These are phyloP conservation scores for Podila clonocystis DNA, from an alignment of 192 early-diverging fungal genomes.

Conservation along the genomic window DNA sequence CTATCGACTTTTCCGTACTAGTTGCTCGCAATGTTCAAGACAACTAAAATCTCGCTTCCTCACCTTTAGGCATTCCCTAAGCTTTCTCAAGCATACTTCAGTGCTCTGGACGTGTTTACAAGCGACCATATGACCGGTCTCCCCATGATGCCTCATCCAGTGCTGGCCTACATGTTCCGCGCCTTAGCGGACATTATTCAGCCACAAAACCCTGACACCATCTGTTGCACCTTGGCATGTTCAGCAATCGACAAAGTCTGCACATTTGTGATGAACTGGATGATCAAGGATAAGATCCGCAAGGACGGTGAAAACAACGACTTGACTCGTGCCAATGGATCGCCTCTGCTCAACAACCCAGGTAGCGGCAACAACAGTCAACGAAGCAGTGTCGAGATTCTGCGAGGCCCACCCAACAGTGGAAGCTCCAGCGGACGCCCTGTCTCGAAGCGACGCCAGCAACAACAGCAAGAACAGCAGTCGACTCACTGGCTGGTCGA, in stretches of 20 bases:
- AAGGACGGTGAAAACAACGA: constrained; percentile 31
- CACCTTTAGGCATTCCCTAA: constrained; percentile 66
- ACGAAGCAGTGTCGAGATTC: constrained; percentile 21
- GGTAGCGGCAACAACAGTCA: constrained; percentile 30
- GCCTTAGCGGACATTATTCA: constrained; percentile 78
- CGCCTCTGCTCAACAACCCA: constrained; percentile 21
- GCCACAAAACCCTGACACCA: constrained; percentile 48
- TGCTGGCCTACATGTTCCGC: constrained; percentile 79
- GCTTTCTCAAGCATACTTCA: constrained; percentile 66
- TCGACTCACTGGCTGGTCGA: constrained; percentile 65
- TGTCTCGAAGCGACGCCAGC: constrained; percentile 43
- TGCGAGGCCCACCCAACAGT: constrained; percentile 19
- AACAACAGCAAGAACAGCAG: constrained; percentile 40
- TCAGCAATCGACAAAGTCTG: constrained; percentile 77
- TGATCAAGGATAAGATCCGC: constrained; percentile 45
- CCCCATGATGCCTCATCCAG: constrained; percentile 62
- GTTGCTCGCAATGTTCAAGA: background rate
- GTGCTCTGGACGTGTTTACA: constrained; percentile 76
- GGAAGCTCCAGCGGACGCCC: constrained; percentile 30
- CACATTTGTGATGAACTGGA: constrained; percentile 71
- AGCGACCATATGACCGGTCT: constrained; percentile 71
- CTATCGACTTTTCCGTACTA: background rate
- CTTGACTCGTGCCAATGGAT: constrained; percentile 1
- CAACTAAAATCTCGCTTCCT: background rate
- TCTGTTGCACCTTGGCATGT: constrained; percentile 69